Base-by-base conservation (phyloP, 2,329 filamentous ascomycete genomes). In the Claviceps maximensis region DNA sequence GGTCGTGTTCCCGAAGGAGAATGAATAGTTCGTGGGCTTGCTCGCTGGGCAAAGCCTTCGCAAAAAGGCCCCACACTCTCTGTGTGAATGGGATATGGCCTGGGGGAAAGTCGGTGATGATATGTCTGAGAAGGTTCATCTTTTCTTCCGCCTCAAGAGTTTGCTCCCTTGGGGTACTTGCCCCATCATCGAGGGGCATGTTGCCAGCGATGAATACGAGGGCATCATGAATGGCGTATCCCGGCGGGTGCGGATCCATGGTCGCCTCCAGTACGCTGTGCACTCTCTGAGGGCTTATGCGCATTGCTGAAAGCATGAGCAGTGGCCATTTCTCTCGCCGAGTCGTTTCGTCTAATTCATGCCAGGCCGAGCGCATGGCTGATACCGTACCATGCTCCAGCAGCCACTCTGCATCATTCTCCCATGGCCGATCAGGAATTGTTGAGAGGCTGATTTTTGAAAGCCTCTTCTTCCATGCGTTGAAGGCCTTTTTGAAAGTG, bases 191-290 rank as follows among this genome's bases (percentile, higher is more conserved):
- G 2, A 62, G 56, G 15, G 54, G 54, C 27, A 65, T 36, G 4
- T 53, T 58, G 4, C 58, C 58, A 13, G 62, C 62, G 17, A 69
- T 56, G 49, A 67, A 66, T 15, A 63, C 55, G 1, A 73, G 53
- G 1, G 61, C 61, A 51, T 74, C 71, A 4, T 65, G 60, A 9
- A 69, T 63, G 9, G 67, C 67, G 51, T 71, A 74, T 1, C 66
- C 66, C 0, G 67, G 68, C 1, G 67, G 62, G 12, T 61, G 51
- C 5, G 66, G 65, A 38, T 70, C 61, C 52, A 70, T 53, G 0
- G 69, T 74, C 4, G 69, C 69, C 19, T 64, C 58, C 2, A 74
- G 62, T 8, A 74, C 62, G 51, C 57, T 57, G 12, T 47, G 49
- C 2, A 63, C 63, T 51, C 64, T 67, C 10, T 62, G 60, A 1